phyloP scores from a whole-genome alignment of 768 basidiomycete species.

The Nidula microcarpa region DNA sequence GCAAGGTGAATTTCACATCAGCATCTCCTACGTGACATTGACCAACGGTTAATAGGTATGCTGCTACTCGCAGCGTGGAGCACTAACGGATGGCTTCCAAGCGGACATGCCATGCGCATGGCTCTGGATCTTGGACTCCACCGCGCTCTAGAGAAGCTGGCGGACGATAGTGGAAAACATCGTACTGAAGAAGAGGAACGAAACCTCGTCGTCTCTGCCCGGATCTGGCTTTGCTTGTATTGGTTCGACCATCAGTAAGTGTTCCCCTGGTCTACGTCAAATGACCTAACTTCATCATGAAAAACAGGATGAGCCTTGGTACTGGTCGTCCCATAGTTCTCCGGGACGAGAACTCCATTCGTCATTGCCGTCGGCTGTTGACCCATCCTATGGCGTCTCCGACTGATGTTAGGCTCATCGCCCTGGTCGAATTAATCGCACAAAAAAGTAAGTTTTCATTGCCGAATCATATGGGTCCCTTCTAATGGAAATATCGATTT shows the following conservation, averaged over 20 bases:
- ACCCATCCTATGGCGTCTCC: conserved; percentile 84
- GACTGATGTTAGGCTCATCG: conserved; percentile 86
- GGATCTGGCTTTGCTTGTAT: conserved; percentile 93
- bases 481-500: background rate
- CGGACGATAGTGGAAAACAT: conserved; percentile 66
- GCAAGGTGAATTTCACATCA: conserved; percentile 54
- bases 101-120: conserved; percentile 96
- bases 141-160: conserved; percentile 87
- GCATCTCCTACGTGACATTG: conserved; percentile 8
- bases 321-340: conserved; percentile 89
- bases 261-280: conserved; percentile 1
- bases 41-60: conserved; percentile 58
- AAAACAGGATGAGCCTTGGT: conserved; percentile 80
- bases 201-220: conserved; percentile 85
- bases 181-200: conserved; percentile 81
- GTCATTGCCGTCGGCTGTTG: conserved; percentile 78
- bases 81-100: conserved; percentile 92
- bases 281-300: background rate
- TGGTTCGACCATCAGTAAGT: conserved; percentile 95
- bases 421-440: conserved; percentile 85
- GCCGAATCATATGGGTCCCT: conserved; percentile 1
- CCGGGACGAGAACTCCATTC: conserved; percentile 84
- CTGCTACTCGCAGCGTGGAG: conserved; percentile 90
- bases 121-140: conserved; percentile 91
- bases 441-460: conserved; percentile 70